Conservation (phyloP, 108 stramenopile genomes). For the Asterionellopsis glacialis region DNA sequence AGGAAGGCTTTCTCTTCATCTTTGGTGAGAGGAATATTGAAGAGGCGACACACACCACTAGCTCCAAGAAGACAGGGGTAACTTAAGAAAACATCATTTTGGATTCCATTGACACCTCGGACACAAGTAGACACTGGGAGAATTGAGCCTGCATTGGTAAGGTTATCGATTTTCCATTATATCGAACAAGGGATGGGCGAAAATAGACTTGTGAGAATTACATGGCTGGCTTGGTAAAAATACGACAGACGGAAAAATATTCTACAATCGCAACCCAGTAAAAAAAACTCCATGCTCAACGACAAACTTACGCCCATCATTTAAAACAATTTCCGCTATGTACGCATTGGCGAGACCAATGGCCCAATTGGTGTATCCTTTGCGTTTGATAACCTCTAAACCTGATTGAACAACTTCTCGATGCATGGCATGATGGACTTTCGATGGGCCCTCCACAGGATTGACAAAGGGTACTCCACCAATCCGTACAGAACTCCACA, state of each 20-base stretch:
- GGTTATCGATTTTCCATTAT: no score
- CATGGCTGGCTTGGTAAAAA: no score
- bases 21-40: conserved; percentile 20
- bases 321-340: conserved; percentile 33
- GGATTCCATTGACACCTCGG: conserved; percentile 36
- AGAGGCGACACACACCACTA: conserved; percentile 21
- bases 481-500: conserved; percentile 42
- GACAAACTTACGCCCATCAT: conserved; percentile 25
- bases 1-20: conserved; percentile 21
- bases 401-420: conserved; percentile 35
- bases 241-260: no score
- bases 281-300: no score
- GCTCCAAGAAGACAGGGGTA: conserved; percentile 32
- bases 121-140: conserved; percentile 43
- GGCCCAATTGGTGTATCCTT: conserved; percentile 54
- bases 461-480: conserved; percentile 29
- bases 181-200: no score
- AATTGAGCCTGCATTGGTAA: neutral
- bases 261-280: no score
- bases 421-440: conserved; percentile 27
- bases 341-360: conserved; percentile 30
- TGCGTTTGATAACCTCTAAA: conserved; percentile 34
- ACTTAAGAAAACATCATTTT: conserved; percentile 41
- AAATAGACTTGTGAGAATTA: no score
- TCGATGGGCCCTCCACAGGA: conserved; percentile 21